Evolutionary conservation across 768 basidiomycete genomes (phyloP).

Genomic region (Tricholoma saponaceum): DNA sequence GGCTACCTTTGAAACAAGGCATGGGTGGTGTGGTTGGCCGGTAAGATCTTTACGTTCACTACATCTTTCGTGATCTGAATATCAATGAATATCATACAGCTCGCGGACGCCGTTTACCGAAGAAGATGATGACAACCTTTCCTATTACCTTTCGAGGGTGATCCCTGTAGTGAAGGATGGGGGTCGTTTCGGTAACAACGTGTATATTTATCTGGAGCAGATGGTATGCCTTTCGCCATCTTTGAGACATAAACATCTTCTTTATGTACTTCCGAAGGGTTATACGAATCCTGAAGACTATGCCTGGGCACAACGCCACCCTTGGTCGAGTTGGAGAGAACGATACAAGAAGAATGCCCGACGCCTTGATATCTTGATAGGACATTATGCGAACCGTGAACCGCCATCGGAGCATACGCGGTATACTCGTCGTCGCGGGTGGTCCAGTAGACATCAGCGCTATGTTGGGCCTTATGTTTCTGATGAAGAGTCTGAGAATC

Average conservation of each 20-base stretch:
- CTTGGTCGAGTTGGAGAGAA: slow-evolving; percentile 44
- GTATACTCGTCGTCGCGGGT: slow-evolving; percentile 22
- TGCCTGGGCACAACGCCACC: slow-evolving; percentile 39
- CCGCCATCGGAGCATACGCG: slow-evolving; percentile 23
- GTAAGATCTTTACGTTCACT: background rate
- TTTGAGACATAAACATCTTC: background rate
- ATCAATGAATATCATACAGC: background rate
- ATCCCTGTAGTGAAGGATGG: slow-evolving; percentile 33
- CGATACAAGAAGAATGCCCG: slow-evolving; percentile 38
- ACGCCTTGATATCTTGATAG: slow-evolving; percentile 33
- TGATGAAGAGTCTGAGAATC: background rate
- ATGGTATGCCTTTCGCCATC: slow-evolving; percentile 21
- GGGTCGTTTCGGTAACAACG: slow-evolving; percentile 32
- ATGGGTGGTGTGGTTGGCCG: slow-evolving; percentile 15
- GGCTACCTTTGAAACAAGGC: slow-evolving; percentile 2
- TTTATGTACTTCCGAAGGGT: slow-evolving; percentile 13
- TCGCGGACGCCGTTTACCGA: slow-evolving; percentile 28
- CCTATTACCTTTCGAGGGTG: slow-evolving; percentile 28
- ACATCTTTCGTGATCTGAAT: too few species aligned
- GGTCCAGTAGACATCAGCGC: background rate
- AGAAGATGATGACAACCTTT: slow-evolving; percentile 36
- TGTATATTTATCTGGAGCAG: slow-evolving; percentile 29
- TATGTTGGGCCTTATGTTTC: background rate
- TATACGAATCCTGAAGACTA: slow-evolving; percentile 17
- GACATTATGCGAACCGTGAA: slow-evolving; percentile 16